Evolutionary conservation across 2,329 filamentous ascomycete species (phyloP).

Genomic region (Aspergillus brunneoviolaceus): DNA sequence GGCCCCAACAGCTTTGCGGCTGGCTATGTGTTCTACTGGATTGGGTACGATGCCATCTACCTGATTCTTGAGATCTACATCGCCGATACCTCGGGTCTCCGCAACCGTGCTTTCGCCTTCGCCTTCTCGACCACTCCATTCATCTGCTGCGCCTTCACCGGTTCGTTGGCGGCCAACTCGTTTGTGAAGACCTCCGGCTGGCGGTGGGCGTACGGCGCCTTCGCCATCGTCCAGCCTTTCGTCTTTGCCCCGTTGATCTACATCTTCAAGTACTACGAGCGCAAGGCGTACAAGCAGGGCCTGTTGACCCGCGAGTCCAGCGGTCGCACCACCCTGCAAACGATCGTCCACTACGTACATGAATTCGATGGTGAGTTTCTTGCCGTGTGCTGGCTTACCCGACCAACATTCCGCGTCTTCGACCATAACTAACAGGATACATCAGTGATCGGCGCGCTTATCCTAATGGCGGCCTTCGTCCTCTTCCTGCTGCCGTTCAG

Average conservation of each 20-base stretch:
- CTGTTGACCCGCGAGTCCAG: conserved; percentile 48
- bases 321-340: conserved; percentile 50
- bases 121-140: conserved; percentile 62
- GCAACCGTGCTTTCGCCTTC: conserved; percentile 61
- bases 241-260: conserved; percentile 56
- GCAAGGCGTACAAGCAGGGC: conserved; percentile 57
- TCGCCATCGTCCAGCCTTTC: conserved; percentile 60
- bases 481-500: conserved; percentile 67
- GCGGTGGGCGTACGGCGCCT: conserved; percentile 64
- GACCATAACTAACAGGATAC: neutral
- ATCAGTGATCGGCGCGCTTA: conserved; percentile 56
- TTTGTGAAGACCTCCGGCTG: conserved; percentile 52
- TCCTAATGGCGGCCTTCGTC: conserved; percentile 61
- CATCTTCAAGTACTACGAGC: conserved; percentile 57
- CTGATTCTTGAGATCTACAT: conserved; percentile 61
- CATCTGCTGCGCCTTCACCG: conserved; percentile 59
- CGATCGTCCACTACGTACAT: conserved; percentile 54
- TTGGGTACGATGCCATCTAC: conserved; percentile 57
- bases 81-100: conserved; percentile 62
- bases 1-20: conserved; percentile 63
- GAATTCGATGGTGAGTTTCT: conserved; percentile 59
- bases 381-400: no score
- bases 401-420: no score
- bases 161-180: conserved; percentile 54
- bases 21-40: conserved; percentile 62